Evolutionary conservation across 148 eudicot species (phyloP).

Genomic region (Euryodendron excelsum): DNA sequence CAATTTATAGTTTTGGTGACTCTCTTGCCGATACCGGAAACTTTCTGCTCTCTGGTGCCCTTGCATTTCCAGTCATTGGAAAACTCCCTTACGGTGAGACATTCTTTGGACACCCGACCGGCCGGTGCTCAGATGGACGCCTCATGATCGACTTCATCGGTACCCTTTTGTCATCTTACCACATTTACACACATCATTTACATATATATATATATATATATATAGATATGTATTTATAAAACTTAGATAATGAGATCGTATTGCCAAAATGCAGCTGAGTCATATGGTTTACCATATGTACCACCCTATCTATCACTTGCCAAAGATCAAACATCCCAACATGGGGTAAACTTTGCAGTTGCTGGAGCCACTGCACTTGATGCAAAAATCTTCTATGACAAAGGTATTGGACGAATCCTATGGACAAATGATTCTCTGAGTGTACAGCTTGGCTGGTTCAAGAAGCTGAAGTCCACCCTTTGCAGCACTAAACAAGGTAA

Average conservation of each 20-base stretch:
- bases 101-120: constrained; percentile 54
- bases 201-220: too few species aligned
- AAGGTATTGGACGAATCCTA: constrained; percentile 29
- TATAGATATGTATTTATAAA: too few species aligned
- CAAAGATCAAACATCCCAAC: constrained; percentile 26
- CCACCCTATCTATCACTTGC: constrained; percentile 55
- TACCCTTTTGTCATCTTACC: constrained; percentile 10
- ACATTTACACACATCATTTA: too few species aligned
- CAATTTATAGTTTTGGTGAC: constrained; percentile 50
- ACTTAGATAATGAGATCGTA: background rate
- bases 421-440: constrained; percentile 64
- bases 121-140: constrained; percentile 74
- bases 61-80: constrained; percentile 51
- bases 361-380: constrained; percentile 76
- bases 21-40: constrained; percentile 52
- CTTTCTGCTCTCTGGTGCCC: constrained; percentile 54
- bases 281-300: constrained; percentile 52
- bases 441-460: constrained; percentile 70
- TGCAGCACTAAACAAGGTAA: constrained; percentile 57
- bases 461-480: constrained; percentile 42
- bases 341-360: constrained; percentile 74
- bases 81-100: constrained; percentile 65
- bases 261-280: constrained; percentile 55
- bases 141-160: constrained; percentile 65
- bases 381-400: constrained; percentile 41